Base-by-base conservation (phyloP, 2,329 filamentous ascomycete genomes). In the Fusarium temperatum region DNA sequence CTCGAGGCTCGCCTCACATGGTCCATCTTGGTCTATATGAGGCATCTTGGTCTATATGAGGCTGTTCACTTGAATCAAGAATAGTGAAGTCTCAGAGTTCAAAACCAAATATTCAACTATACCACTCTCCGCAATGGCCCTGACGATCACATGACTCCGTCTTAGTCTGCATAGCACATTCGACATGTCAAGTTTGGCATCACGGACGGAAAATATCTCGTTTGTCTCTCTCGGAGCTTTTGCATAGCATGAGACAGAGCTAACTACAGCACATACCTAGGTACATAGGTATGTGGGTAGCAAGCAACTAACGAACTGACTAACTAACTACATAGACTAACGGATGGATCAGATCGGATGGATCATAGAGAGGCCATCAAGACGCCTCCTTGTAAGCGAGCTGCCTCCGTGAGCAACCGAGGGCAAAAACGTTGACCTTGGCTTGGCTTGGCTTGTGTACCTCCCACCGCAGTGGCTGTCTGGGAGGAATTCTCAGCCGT, bases 171-270 rank as follows among this genome's bases (percentile, higher is more conserved):
- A 54, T n/a, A 28, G 60, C 64, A 63, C 20, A 39, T 28, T 58
- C 18, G 24, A 42, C 8, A 17, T 59, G 45, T 56, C 62, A 54
- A 47, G 32, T 44, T 59, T 50, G 30, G 35, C 24, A 54, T 53
- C n/a, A 30, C 22, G 26, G 28, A 30, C 22, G 26, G 35, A 22
- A 54, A 30, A 22, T 47, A 50, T 28, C 20, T 58, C 30, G 35
- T 22, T 59, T 56, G 32, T 57, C 35, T 74, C 51, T 67, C 24
- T 64, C 69, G 68, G 68, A 65, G 42, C 50, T 50, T 67, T 60
- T 24, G 30, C 50, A 53, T 36, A 58, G 42, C 45, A 41, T 61
- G 51, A 72, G 59, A 70, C 48, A 48, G 22, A 45, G 32, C 28
- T 30, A 41, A 41, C 20, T 18, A 24, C 48, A 32, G 45, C 45